phyloP scores from a whole-genome alignment of 176 grass and related monocot genomes.

The Oryza punctata region DNA sequence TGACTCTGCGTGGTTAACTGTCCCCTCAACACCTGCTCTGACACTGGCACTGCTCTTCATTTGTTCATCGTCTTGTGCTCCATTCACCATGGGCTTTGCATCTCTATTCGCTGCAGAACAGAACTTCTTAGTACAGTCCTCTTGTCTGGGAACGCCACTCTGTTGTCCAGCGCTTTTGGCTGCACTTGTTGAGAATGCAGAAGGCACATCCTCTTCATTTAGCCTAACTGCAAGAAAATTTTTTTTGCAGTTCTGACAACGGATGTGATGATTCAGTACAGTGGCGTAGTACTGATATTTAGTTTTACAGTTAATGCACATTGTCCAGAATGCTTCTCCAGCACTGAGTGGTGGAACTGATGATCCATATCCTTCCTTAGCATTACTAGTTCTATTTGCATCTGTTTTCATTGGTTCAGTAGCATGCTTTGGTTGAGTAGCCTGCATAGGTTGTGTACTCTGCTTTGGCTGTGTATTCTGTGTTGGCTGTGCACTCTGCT shows the following conservation, averaged over 20 bases:
- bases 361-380: conserved; percentile 30
- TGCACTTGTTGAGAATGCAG: conserved; percentile 30
- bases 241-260: conserved; percentile 56
- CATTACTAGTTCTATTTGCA: conserved; percentile 34
- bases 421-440: conserved; percentile 25
- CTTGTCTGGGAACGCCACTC: conserved; percentile 34
- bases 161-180: conserved; percentile 37
- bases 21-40: conserved; percentile 24
- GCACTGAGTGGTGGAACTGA: conserved; percentile 40
- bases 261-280: conserved; percentile 45
- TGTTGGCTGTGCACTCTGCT: conserved; percentile 3
- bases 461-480: not conserved
- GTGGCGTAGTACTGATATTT: conserved; percentile 52
- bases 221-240: conserved; percentile 53
- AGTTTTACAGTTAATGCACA: conserved; percentile 56
- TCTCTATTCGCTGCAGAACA: conserved; percentile 22
- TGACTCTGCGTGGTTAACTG: conserved; percentile 22
- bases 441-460: not conserved
- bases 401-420: conserved; percentile 10
- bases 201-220: conserved; percentile 35
- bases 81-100: conserved; percentile 7
- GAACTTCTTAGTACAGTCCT: conserved; percentile 23
- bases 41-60: conserved; percentile 26
- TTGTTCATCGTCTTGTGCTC: conserved; percentile 11
- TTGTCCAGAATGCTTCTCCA: conserved; percentile 66